Conservation (phyloP, 176 grass and related monocot species). For the Stipa capillata region DNA sequence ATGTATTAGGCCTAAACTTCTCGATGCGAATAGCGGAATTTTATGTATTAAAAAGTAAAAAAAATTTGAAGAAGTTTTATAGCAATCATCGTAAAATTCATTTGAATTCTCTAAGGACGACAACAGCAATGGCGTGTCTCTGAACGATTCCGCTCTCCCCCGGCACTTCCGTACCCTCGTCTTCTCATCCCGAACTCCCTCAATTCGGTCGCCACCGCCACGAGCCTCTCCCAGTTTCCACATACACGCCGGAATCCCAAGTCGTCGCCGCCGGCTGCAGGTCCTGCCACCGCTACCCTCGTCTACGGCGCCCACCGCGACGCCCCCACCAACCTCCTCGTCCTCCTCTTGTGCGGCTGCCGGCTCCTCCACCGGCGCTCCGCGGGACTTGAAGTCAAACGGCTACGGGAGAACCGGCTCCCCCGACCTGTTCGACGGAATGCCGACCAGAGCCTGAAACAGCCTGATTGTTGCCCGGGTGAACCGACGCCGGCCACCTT, state of each 20-base stretch:
- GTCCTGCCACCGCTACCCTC: neutral
- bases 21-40: too few species aligned
- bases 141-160: too few species aligned
- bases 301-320: neutral
- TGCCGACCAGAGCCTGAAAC: neutral
- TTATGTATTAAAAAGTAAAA: too few species aligned
- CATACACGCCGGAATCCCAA: neutral
- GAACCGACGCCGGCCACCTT: neutral
- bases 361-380: too few species aligned
- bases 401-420: neutral
- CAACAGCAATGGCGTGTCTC: too few species aligned
- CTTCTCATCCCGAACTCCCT: neutral
- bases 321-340: neutral
- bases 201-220: neutral
- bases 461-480: neutral
- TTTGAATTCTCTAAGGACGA: too few species aligned
- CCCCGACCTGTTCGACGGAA: neutral
- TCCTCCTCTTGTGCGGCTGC: neutral
- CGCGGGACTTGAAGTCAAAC: neutral
- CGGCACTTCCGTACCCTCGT: neutral
- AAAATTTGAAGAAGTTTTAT: too few species aligned
- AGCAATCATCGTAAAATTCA: too few species aligned
- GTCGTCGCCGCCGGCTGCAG: neutral
- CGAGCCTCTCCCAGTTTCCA: neutral
- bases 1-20: too few species aligned